Evolutionary conservation across 805 yeast species (phyloP).

Genomic region (Scheffersomyces coipomensis): DNA sequence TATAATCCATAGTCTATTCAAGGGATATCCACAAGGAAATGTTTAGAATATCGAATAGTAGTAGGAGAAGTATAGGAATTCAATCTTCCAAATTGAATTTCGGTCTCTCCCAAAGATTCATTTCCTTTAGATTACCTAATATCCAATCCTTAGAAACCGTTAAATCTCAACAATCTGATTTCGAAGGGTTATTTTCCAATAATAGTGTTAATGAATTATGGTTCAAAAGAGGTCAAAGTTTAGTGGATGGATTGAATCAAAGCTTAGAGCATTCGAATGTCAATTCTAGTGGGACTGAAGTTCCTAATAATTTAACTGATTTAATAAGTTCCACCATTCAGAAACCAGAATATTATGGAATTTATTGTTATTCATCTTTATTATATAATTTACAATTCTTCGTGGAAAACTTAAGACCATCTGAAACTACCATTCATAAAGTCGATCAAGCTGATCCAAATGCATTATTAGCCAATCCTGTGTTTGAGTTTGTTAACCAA

Average conservation of each 20-base stretch:
- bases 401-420: constrained; percentile 41
- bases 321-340: constrained; percentile 42
- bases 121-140: constrained; percentile 33
- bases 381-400: constrained; percentile 50
- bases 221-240: constrained; percentile 35
- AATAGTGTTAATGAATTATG: constrained; percentile 34
- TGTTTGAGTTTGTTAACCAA: constrained; percentile 29
- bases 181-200: constrained; percentile 34
- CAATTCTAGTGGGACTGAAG: constrained; percentile 11
- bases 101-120: not conserved
- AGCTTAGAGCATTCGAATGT: constrained; percentile 27
- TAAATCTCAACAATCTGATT: constrained; percentile 22
- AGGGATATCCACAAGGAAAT: not conserved
- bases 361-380: constrained; percentile 45
- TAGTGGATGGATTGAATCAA: constrained; percentile 34
- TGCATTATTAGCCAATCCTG: constrained; percentile 48
- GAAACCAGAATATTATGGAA: constrained; percentile 42
- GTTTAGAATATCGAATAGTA: constrained; percentile 1
- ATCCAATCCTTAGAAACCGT: constrained; percentile 29
- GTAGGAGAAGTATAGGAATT: constrained; percentile 3
- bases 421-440: constrained; percentile 8
- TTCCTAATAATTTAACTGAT: constrained; percentile 24
- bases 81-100: too few relatives aligned
- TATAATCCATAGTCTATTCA: too few relatives aligned
- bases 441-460: constrained; percentile 17